Percentiles rank a stretch among this genome's conserved stretches.
These are phyloP conservation scores for Colletotrichum godetiae DNA, from an alignment of 2,329 filamentous ascomycete species.

Conservation along the genomic window DNA sequence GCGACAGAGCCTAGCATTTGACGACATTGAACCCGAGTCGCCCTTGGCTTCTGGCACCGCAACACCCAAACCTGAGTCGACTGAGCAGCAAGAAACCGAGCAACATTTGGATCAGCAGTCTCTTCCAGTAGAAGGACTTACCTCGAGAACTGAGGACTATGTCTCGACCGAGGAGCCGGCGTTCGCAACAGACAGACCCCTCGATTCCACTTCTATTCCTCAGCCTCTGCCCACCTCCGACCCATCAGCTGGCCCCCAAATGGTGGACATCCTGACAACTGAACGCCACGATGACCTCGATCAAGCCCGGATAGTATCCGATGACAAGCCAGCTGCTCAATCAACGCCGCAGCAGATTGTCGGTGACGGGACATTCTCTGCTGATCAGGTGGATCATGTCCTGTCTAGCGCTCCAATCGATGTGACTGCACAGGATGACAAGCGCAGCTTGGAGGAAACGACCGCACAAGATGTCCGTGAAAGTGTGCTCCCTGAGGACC, in stretches of 20 bases:
- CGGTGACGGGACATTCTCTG: not conserved
- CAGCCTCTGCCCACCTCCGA: not conserved
- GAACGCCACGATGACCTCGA: not conserved
- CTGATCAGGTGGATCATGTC: not conserved
- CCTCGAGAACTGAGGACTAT: not conserved
- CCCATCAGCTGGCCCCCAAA: not conserved
- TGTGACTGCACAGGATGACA: not conserved
- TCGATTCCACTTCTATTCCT: not conserved
- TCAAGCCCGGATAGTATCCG: not conserved
- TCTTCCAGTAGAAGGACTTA: not conserved
- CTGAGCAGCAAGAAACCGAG: not conserved
- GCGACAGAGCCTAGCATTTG: conserved; percentile 20
- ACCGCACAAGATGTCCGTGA: conserved; percentile 9
- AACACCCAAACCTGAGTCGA: not conserved
- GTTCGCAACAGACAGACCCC: not conserved
- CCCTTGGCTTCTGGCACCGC: not conserved
- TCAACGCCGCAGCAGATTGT: not conserved
- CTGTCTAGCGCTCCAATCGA: not conserved
- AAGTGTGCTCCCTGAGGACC: conserved; percentile 21
- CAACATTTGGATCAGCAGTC: not conserved
- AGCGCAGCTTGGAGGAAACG: not conserved
- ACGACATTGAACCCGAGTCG: not conserved
- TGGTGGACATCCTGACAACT: not conserved
- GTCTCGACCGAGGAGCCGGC: not conserved
- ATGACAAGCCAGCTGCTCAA: not conserved